Conservation (phyloP, 495 filamentous ascomycete genomes). For the Neurospora tetrasperma region DNA sequence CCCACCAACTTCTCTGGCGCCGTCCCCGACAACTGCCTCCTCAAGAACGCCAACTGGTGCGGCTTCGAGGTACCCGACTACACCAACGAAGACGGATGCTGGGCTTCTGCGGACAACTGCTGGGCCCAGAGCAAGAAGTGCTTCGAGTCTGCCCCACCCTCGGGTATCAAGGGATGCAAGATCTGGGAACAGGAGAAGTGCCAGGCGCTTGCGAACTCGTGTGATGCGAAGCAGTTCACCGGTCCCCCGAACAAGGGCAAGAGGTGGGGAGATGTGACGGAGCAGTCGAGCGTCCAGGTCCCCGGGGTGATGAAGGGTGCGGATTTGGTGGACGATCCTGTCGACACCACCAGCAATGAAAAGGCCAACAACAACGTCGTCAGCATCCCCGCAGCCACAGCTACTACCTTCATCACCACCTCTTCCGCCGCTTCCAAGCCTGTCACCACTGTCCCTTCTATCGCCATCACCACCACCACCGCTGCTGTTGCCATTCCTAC, state of each 20-base stretch:
- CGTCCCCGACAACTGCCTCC: constrained; percentile 43
- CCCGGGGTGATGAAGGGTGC: constrained; percentile 6
- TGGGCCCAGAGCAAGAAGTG: constrained; percentile 48
- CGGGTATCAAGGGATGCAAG: constrained; percentile 46
- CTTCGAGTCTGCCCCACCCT: constrained; percentile 45
- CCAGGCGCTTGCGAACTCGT: constrained; percentile 36
- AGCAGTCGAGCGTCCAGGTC: neutral
- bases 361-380: neutral
- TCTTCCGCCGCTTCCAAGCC: neutral
- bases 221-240: constrained; percentile 35
- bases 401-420: neutral
- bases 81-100: constrained; percentile 47
- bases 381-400: neutral
- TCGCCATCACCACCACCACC: neutral
- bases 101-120: constrained; percentile 41
- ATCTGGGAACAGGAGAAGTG: constrained; percentile 51
- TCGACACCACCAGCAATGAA: neutral
- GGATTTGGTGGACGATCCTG: constrained; percentile 1
- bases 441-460: neutral
- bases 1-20: constrained; percentile 29
- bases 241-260: constrained; percentile 51
- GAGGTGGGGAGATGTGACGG: constrained; percentile 22
- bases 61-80: constrained; percentile 47
- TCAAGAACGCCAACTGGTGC: constrained; percentile 66
- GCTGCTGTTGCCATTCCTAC: neutral